A percentile compares a stretch with the other conserved stretches of the same genome.
Conservation (phyloP, 306 rosid genomes). For the Cucumis cinereus region DNA sequence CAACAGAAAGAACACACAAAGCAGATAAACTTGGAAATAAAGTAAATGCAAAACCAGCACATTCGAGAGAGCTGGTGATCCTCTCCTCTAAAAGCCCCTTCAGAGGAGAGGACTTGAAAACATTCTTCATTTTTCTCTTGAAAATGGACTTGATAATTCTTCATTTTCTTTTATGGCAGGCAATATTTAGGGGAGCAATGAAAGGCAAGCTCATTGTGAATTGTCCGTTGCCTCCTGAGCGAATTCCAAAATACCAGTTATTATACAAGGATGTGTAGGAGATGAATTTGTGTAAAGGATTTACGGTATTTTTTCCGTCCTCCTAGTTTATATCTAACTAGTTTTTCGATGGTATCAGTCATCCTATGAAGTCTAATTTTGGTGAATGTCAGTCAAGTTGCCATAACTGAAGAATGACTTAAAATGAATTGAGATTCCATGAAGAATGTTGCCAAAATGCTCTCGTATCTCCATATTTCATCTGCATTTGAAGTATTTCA, state of each 20-base stretch:
- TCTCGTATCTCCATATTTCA: neutral
- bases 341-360: neutral
- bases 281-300: neutral
- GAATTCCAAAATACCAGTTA: conserved; percentile 58
- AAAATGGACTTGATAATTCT: neutral
- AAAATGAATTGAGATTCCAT: neutral
- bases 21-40: no score
- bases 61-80: no score
- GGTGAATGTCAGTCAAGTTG: neutral
- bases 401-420: neutral
- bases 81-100: no score
- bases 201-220: conserved; percentile 72
- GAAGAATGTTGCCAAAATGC: neutral
- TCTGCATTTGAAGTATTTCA: neutral
- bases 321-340: neutral
- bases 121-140: neutral
- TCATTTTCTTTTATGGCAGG: conserved; percentile 21
- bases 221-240: conserved; percentile 59
- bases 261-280: conserved; percentile 49
- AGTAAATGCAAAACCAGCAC: no score
- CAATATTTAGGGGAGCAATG: conserved; percentile 81
- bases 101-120: no score
- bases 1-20: no score
- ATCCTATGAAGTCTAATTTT: neutral
- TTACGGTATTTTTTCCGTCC: neutral